Conservation (phyloP, 192 early-diverging fungal species). For the Chytriomyces sp. region DNA sequence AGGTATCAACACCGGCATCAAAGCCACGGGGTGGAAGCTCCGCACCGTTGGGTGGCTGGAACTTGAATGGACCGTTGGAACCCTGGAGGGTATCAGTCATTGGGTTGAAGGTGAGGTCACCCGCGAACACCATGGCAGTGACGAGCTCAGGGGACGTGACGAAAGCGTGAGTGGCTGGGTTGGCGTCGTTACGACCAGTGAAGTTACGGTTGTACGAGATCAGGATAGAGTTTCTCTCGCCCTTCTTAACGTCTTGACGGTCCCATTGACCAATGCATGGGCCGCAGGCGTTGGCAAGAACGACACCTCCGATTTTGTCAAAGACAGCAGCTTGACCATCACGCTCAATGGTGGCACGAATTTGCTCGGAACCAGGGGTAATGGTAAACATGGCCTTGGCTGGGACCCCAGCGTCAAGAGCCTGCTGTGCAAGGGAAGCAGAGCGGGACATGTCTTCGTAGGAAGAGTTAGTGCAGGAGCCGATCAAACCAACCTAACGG, state of each 20-base stretch:
- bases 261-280: conserved; percentile 99
- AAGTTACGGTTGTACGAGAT: conserved; percentile 99
- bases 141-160: conserved; percentile 94
- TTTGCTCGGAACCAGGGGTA: conserved; percentile 97
- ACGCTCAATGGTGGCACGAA: conserved; percentile 95
- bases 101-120: conserved; percentile 94
- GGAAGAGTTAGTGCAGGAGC: conserved; percentile 98
- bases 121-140: conserved; percentile 95
- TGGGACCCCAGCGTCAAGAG: conserved; percentile 78
- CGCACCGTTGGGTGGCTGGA: conserved; percentile 78
- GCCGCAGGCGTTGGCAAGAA: conserved; percentile 97
- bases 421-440: conserved; percentile 87
- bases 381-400: conserved; percentile 86
- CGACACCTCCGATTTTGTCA: conserved; percentile 81
- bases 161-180: conserved; percentile 95
- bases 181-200: conserved; percentile 98
- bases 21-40: conserved; percentile 93
- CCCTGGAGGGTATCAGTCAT: conserved; percentile 85
- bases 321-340: conserved; percentile 87
- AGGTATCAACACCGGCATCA: conserved; percentile 92
- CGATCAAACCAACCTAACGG: conserved; percentile 77
- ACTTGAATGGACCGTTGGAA: conserved; percentile 91
- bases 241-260: conserved; percentile 94
- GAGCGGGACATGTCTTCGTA: conserved; percentile 98
- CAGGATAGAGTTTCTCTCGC: conserved; percentile 96